Percentiles rank a stretch among this genome's conserved stretches.
Conservation (phyloP, 257 asterid genomes). For the Ophiorrhiza pumila region DNA sequence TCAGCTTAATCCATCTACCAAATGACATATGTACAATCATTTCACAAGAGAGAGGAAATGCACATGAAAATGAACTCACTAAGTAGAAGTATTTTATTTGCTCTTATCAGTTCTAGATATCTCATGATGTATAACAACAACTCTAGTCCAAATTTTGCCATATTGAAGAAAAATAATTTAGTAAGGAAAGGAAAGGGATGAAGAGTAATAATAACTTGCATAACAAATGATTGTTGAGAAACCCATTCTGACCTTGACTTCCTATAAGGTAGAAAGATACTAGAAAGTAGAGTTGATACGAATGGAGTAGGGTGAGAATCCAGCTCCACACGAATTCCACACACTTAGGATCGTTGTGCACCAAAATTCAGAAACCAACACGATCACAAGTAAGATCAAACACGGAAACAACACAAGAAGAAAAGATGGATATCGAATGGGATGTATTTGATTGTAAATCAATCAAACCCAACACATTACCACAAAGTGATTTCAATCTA, state of each 20-base stretch:
- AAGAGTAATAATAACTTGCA: conserved; percentile 60
- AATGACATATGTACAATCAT: background rate
- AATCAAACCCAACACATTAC: too few relatives aligned
- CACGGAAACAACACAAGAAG: too few relatives aligned
- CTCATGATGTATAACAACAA: background rate
- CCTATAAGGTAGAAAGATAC: conserved; percentile 65
- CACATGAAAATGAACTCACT: background rate
- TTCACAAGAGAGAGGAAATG: background rate
- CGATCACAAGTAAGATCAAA: too few relatives aligned
- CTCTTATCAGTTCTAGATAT: background rate
- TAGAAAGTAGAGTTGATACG: too few relatives aligned
- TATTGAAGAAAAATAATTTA: background rate
- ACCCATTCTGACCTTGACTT: conserved; percentile 93
- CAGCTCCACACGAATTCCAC: too few relatives aligned
- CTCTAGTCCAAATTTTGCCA: background rate
- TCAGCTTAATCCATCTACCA: background rate
- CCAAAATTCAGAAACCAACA: too few relatives aligned
- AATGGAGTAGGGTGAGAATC: too few relatives aligned
- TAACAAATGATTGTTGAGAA: conserved; percentile 67
- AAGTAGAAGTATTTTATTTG: background rate
- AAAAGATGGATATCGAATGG: too few relatives aligned
- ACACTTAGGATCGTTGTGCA: too few relatives aligned
- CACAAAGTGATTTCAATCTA: too few relatives aligned
- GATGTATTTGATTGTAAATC: too few relatives aligned
- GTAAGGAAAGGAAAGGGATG: background rate